These are phyloP conservation scores for Ogataea philodendri DNA, from an alignment of 805 yeast genomes.

Conservation along the genomic window DNA sequence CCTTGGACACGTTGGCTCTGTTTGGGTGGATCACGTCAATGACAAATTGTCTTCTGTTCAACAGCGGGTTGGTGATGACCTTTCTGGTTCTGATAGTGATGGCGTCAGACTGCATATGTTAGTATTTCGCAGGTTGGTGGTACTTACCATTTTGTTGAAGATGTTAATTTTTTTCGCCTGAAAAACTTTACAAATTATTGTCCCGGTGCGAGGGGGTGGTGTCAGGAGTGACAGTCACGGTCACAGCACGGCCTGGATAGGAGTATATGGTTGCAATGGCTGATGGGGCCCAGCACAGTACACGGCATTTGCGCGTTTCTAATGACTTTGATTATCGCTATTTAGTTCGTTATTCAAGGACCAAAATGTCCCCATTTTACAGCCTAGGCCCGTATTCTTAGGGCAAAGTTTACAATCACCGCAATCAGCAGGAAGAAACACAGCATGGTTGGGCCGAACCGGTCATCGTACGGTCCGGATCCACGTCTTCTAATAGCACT, in stretches of 20 bases:
- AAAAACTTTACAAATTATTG: constrained; percentile 14
- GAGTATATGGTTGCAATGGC: too few relatives aligned
- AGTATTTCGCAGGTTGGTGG: constrained; percentile 8
- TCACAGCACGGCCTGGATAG: too few relatives aligned
- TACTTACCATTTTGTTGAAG: constrained; percentile 18
- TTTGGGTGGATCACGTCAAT: constrained; percentile 99
- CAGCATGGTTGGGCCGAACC: constrained; percentile 97
- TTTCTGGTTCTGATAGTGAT: constrained; percentile 99
- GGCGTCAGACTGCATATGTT: constrained; percentile 83
- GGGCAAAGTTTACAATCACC: constrained; percentile 85
- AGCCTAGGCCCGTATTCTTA: constrained; percentile 63
- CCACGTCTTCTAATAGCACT: constrained; percentile 97
- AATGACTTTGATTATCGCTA: too few relatives aligned
- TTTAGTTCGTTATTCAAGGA: constrained; percentile 7
- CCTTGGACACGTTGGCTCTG: constrained; percentile 99
- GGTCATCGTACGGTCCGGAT: constrained; percentile 98
- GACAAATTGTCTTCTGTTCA: constrained; percentile 99
- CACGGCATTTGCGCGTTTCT: too few relatives aligned
- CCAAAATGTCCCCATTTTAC: background rate
- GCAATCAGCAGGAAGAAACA: constrained; percentile 92
- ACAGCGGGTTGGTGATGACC: constrained; percentile 98
- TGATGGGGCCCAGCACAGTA: too few relatives aligned
- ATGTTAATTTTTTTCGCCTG: constrained; percentile 13
- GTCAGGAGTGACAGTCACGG: constrained; percentile 12
- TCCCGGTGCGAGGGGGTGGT: constrained; percentile 10